These are phyloP conservation scores for Gamarada debralockiae DNA, from an alignment of 495 filamentous ascomycete genomes.

Conservation along the genomic window DNA sequence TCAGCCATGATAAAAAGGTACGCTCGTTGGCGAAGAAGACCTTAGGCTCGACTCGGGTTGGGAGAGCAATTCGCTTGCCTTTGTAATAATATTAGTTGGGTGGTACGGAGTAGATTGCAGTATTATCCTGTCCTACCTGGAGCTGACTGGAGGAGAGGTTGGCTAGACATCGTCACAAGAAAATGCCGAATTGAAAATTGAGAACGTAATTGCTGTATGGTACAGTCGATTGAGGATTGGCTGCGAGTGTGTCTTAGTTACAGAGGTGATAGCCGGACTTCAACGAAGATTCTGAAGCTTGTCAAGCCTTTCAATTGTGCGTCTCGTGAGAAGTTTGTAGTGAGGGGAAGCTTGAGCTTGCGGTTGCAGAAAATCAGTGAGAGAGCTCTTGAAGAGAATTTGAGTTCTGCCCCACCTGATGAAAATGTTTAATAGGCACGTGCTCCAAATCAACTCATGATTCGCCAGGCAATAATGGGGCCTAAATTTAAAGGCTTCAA, in stretches of 20 bases:
- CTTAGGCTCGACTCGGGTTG: slow-evolving; percentile 96
- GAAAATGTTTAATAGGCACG: no score
- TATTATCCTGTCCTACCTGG: slow-evolving; percentile 54
- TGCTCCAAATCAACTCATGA: no score
- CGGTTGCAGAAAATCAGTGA: no score
- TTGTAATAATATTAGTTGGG: slow-evolving; percentile 14
- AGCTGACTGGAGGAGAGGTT: slow-evolving; percentile 88
- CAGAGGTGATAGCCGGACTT: neutral
- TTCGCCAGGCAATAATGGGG: no score
- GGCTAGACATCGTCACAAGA: slow-evolving; percentile 71
- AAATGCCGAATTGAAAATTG: neutral
- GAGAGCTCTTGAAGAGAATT: no score
- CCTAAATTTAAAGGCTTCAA: no score
- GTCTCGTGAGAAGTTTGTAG: neutral
- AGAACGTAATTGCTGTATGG: no score
- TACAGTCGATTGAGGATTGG: no score
- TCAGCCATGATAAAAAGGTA: slow-evolving; percentile 98
- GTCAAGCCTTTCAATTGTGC: no score
- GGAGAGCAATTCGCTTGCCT: slow-evolving; percentile 98
- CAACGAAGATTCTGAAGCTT: neutral
- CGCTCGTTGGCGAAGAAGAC: slow-evolving; percentile 99
- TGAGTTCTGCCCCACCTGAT: no score
- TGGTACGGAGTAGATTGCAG: neutral
- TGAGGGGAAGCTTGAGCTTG: no score
- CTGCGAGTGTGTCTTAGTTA: neutral